Evolutionary conservation across 768 basidiomycete species (phyloP), one percentile per base, ranked within the genome.

Genomic region (Russula vinacea): DNA sequence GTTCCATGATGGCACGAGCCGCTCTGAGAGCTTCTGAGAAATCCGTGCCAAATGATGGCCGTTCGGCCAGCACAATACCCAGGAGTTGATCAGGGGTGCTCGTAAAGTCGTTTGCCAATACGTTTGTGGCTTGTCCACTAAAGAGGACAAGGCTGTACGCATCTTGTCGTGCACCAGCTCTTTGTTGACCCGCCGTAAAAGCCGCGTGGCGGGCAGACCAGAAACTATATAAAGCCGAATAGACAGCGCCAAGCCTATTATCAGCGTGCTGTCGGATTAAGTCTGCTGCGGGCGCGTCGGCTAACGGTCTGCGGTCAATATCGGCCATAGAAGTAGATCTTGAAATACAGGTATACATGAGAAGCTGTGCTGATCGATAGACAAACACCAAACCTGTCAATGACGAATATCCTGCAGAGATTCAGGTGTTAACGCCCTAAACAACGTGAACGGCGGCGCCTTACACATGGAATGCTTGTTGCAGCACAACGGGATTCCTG

Each of bases 391-490:
- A 22, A 81, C 81, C 73, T 77, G 60, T 84, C 84, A 64, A 81
- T 80, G 22, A 83, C 81, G 55, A 84, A 85, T n/a, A 83, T 80
- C 9, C 82, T 83, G 54, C 11, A 22, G 5, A 26, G 24, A 4
- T 17, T 0, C 5, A 17, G 26, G 5, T 17, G 33, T 51, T 37
- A 65, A 26, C 47, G 4, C 6, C 40, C 16, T 55, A 33, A n/a
- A 50, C n/a, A 16, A 53, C 16, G 2, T 7, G 9, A 26, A 37
- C 24, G 3, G 6, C 2, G 2, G 8, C 13, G 2, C 77, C 84
- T 63, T 70, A 85, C 83, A 87, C 83, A 70, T 87, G 84, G 73
- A 80, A 85, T 0, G 85, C 77, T 67, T 81, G 83, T 22, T 79
- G 80, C 71, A 81, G 70, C 10, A 79, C 74, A 0, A 75, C 75